Conservation (phyloP, 2,329 filamentous ascomycete genomes). For the Colletotrichum lindemuthianum region DNA sequence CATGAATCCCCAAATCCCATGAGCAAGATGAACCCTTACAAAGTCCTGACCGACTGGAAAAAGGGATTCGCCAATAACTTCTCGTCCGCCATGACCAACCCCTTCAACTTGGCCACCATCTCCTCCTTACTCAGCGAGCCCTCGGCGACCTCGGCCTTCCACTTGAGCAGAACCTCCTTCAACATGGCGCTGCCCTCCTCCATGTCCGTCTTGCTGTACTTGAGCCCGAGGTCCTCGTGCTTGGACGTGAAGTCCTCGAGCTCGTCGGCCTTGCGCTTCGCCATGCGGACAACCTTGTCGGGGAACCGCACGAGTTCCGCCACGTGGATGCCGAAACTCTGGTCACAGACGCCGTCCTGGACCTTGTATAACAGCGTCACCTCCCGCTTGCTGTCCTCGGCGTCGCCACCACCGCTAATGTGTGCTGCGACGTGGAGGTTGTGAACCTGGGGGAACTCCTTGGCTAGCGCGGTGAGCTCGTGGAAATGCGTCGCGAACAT, state of each 20-base stretch:
- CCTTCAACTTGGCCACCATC: slow-evolving; percentile 81
- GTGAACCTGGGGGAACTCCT: slow-evolving; percentile 86
- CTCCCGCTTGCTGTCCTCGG: slow-evolving; percentile 72
- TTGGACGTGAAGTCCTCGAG: slow-evolving; percentile 93
- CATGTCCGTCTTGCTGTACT: slow-evolving; percentile 85
- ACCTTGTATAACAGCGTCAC: slow-evolving; percentile 98
- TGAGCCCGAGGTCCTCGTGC: slow-evolving; percentile 68
- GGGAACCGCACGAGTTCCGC: slow-evolving; percentile 97
- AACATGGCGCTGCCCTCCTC: slow-evolving; percentile 87
- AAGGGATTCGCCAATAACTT: slow-evolving; percentile 73
- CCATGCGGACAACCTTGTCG: slow-evolving; percentile 97
- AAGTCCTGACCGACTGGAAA: slow-evolving; percentile 71
- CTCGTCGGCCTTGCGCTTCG: slow-evolving; percentile 98
- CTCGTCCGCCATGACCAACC: slow-evolving; percentile 79
- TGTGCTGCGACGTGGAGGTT: slow-evolving; percentile 98
- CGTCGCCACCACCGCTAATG: slow-evolving; percentile 68
- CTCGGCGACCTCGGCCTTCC: slow-evolving; percentile 80
- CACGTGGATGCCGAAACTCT: slow-evolving; percentile 98
- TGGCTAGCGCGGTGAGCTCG: slow-evolving; percentile 90
- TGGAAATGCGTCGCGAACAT: slow-evolving; percentile 99
- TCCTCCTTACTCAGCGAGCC: slow-evolving; percentile 75
- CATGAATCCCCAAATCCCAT: background rate
- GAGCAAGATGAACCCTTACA: slow-evolving; percentile 48
- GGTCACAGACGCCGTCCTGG: slow-evolving; percentile 93
- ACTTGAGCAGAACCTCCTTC: slow-evolving; percentile 83